Base-by-base conservation (phyloP, 768 basidiomycete species). In the Lactarius quietus region DNA sequence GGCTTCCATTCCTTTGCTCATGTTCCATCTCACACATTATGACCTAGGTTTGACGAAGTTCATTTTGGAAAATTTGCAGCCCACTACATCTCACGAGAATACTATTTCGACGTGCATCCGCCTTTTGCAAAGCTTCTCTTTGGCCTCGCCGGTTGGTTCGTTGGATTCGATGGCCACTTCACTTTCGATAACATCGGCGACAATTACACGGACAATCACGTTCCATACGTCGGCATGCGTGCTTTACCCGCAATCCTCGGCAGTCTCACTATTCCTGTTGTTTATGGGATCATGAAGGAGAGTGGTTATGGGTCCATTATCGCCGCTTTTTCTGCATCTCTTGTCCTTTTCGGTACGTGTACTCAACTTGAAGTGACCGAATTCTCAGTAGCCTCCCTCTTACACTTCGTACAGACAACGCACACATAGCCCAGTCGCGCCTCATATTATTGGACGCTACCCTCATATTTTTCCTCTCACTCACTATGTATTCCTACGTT, bases 51-150 rank as follows among this genome's bases (percentile, higher is more conserved):
- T 73, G 95, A 98, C 74, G 95, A 98, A 78, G 96, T 98, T 15
- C 96, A 98, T 74, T 98, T 98, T 74, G 96, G 96, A 67, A 97
- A 98, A 77, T 99, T 99, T 74, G 95, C 97, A 15, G 86, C 92
- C 6, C 92, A 94, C 77, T 99, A 99, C 77, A 87, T 98, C 73
- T 79, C 79, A 54, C 84, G 96, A 69, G 86, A 97, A 77, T 99
- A 98, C 80, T 98, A 98, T 78, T 99, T 99, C 80, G 97, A 99
- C 74, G 96, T 99, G 9, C 97, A 99, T 72, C 97, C 97, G 41
- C 97, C 97, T 2, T 85, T 98, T 59, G 95, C 97, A 48, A 99
- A 99, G 75, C 83, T 99, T 66, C 82, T 99, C 29, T 93, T 96
- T 72, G 97, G 89, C 48, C 83, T 97, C 38, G 92, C 92, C 33